Evolutionary conservation across 1,284 basidiomycete species (phyloP), one percentile per base, ranked within the genome.

Genomic region (Phylloboletellus chloephorus): DNA sequence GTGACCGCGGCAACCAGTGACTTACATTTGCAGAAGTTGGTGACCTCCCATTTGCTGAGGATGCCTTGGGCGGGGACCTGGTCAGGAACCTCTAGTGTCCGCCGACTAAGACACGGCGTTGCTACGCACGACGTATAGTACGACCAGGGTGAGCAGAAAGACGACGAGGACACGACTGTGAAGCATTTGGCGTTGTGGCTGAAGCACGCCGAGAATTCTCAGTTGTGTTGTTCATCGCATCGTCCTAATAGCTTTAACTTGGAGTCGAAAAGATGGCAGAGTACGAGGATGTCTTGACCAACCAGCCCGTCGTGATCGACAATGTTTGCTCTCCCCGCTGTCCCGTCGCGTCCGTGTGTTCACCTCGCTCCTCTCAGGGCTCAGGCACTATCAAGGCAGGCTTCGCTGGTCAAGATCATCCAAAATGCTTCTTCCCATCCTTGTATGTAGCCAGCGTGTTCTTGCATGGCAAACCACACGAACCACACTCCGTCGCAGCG

Each of bases 321-420:
- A 96, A 97, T 72, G 92, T 94, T 48, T 53, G 82, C 66, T 40
- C 48, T 48, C 46, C 52, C 47, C 38, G 42, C 50, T 42, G 39
- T n/a, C 32, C 49, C 49, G 40, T 51, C 42, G 31, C 47, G 36
- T 42, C 38, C 37, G 38, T 50, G 44, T 48, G 50, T 52, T 55
- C 44, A 53, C 45, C 48, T 44, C 44, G 39, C 24, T 49, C 42
- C 37, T 41, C 47, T 31, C 58, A 97, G 91, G 94, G 94, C 51
- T 95, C 93, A 44, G 94, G 94, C 22, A 92, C 90, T 15, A 94
- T 97, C 67, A 98, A 97, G 67, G 94, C 93, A 49, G 93, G 93
- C 31, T 98, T 98, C 64, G 94, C 94, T 47, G 94, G 94, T 32
- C 88, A 96, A 66, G 94, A 97, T 68, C 91, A 95, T 64, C 94